Evolutionary conservation across 1,284 basidiomycete genomes (phyloP), one percentile per base, ranked within the genome.

Genomic region (Ustilago sp.): DNA sequence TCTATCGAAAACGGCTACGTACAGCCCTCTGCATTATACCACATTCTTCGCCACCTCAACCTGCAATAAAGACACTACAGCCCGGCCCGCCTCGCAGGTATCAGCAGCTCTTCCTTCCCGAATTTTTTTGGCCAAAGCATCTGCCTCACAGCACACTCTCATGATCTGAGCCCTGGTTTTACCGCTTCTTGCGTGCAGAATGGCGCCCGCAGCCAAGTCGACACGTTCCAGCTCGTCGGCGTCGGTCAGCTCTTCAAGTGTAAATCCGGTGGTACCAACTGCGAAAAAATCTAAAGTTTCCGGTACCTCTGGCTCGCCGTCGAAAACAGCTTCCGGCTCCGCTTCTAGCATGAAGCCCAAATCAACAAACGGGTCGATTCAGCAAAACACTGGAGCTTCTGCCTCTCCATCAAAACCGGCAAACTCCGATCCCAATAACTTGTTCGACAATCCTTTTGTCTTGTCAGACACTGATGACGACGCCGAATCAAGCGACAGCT

Each of bases 401-500:
- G 43, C 39, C 31, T 2, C 36, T 6, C 48, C 54, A 8, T 34
- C 68, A 13, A 50, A 32, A 12, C 32, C 52, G 9, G 9, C 32
- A 6, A 19, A 17, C 5, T 23, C 17, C 17, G 43, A 45, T 7
- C 17, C n/a, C 11, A 50, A 41, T 31, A 59, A 19, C 23, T 58
- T 59, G 45, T 56, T 19, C 11, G 59, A 61, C 51, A 51, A 65
- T 7, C 55, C 63, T 8, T 67, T 69, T 34, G 43, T 66, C 15
- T n/a, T 74, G 8, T 60, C 63, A 17, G 71, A 68, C 55, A 65
- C 51, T 34, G 65, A 68, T 28, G 39, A 41, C 43, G 60, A 63
- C n/a, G 31, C n/a, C 38, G 50, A 61, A 4, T 13, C 45, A 4
- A 34, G 32, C 31, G 56, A 56, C 55, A 59, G 45, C 43, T 57